Conservation (phyloP, 805 yeast genomes). For the Cyberlindnera xishuangbannaensis region DNA sequence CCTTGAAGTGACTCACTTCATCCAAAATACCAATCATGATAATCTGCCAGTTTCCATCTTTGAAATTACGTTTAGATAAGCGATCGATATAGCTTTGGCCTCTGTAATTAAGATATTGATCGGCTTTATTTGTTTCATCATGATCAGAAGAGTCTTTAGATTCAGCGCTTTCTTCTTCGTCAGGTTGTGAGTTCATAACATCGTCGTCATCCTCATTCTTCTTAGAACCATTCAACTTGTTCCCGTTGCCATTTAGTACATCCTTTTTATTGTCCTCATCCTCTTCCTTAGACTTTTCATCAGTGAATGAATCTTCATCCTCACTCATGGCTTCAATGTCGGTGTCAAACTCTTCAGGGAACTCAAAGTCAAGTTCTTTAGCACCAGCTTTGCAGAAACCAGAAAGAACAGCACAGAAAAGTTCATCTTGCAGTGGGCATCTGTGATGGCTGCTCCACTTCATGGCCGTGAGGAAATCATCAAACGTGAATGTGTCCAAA, state of each 20-base stretch:
- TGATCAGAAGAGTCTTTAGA: constrained; percentile 13
- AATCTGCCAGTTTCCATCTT: constrained; percentile 83
- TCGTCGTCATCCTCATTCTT: constrained; percentile 21
- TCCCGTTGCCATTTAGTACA: constrained; percentile 15
- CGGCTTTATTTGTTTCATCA: constrained; percentile 23
- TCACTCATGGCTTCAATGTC: constrained; percentile 17
- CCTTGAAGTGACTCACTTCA: constrained; percentile 50
- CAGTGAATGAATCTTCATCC: too few species aligned
- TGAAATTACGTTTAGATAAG: constrained; percentile 64
- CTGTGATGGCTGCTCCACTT: constrained; percentile 38
- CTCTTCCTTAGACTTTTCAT: constrained; percentile 23
- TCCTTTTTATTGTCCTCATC: constrained; percentile 4
- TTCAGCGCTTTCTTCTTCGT: too few species aligned
- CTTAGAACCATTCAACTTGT: constrained; percentile 17
- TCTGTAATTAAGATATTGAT: constrained; percentile 45
- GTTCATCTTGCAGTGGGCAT: constrained; percentile 54
- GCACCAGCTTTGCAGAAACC: constrained; percentile 43
- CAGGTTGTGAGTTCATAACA: too few species aligned
- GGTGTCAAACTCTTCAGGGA: constrained; percentile 22
- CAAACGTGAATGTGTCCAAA: constrained; percentile 74
- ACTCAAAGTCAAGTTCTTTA: constrained; percentile 28
- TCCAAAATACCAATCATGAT: constrained; percentile 69
- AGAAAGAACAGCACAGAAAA: constrained; percentile 60
- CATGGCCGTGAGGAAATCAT: constrained; percentile 55
- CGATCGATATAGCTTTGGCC: constrained; percentile 74